phyloP scores from a whole-genome alignment of 2,329 filamentous ascomycete species.

The Metarhizium anisopliae region DNA sequence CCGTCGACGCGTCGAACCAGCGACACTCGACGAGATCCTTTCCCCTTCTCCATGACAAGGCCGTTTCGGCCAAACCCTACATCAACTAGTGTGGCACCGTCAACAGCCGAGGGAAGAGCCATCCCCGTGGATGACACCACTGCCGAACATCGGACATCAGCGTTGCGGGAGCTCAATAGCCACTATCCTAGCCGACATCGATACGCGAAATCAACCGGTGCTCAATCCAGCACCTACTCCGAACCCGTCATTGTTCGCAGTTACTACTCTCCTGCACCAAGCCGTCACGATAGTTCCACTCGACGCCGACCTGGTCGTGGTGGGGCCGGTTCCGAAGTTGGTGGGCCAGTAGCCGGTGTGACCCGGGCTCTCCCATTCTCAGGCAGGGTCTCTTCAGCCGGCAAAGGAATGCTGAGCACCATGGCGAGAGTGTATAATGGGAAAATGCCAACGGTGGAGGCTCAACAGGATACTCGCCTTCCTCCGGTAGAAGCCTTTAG shows the following conservation, averaged over 20 bases:
- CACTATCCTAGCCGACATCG: conserved; percentile 48
- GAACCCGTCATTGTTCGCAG: conserved; percentile 59
- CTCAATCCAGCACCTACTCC: conserved; percentile 50
- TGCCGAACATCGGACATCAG: conserved; percentile 47
- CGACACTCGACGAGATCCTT: conserved; percentile 24
- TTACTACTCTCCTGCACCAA: conserved; percentile 41
- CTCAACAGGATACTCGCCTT: conserved; percentile 34
- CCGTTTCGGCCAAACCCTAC: conserved; percentile 40
- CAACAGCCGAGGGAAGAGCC: conserved; percentile 45
- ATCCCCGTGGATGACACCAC: conserved; percentile 49
- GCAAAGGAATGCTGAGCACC: conserved; percentile 30
- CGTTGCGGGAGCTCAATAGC: conserved; percentile 50
- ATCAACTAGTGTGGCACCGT: conserved; percentile 43
- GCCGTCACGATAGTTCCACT: conserved; percentile 21
- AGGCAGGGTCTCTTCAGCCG: conserved; percentile 19
- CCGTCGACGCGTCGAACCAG: conserved; percentile 16
- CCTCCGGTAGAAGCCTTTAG: conserved; percentile 55
- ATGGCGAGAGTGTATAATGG: conserved; percentile 36
- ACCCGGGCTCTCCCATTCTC: conserved; percentile 24
- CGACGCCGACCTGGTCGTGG: conserved; percentile 21
- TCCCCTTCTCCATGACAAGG: conserved; percentile 40
- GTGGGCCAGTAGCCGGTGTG: conserved; percentile 19
- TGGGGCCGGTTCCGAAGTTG: conserved; percentile 18
- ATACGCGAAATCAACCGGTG: conserved; percentile 46
- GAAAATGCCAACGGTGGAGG: conserved; percentile 19